Evolutionary conservation across 1,139 yeast genomes (phyloP), one percentile per base, ranked within the genome.

Genomic region (Pichia sp.): DNA sequence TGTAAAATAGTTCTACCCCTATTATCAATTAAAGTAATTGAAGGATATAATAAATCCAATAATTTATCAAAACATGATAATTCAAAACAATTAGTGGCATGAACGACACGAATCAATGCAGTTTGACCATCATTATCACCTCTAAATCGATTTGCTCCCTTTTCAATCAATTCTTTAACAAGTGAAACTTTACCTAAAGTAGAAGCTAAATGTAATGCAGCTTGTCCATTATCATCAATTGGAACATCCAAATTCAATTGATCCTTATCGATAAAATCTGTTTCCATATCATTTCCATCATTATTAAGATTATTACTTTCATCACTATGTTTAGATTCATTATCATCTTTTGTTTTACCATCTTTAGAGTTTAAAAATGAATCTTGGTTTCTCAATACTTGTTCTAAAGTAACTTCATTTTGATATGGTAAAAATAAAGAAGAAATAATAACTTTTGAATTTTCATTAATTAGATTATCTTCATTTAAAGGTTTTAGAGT

Each of bases 181-280:
- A 89, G 69, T 2, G 78, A 68, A 5, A 80, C 65, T 48, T 87
- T 78, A 0, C 95, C 97, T 63, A 93, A 72, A 0, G 96, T 87
- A 25, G 97, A 81, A 1, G 96, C 95, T 95, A 97, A 86, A 61
- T 93, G 99, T 45, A 93, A 70, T 1, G 95, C 88, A 0, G 96
- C 82, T 56, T 91, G 93, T 0, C 97, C 97, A 44, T 83, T 78
- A 52, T 84, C 93, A 61, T 93, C 99, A 37, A 93, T 86, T 2
- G 96, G 80, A 31, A 87, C 85, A 54, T 85, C 88, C 42, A 87
- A 72, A 49, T 78, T 74, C 33, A 85, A 65, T 22, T 69, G 66
- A 14, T 30, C 24, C 18, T 35, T 36, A 22, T 38, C 37, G 7
- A 40, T 25, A 3, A 29, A 15, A 14, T 18, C 8, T 19, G 24